Base-by-base conservation (phyloP, 164 flowering plant genomes). In the Macadamia tetraphylla region DNA sequence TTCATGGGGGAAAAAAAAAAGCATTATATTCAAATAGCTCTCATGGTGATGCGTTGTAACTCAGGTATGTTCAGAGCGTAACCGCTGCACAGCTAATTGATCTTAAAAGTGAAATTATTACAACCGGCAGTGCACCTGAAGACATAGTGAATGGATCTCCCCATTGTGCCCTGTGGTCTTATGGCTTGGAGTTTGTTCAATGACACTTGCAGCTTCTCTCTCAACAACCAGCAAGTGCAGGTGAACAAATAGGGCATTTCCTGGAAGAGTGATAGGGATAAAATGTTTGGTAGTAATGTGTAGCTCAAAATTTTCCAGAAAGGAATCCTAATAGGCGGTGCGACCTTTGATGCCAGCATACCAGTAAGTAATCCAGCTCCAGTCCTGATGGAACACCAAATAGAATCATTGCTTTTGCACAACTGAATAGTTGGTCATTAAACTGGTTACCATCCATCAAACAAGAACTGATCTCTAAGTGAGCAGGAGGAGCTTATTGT, bases 101-200 rank as follows among this genome's bases (percentile, higher is more conserved):
- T 60, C 31, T 6, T 0, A 62, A 55, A 0, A 57, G 76, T 9
- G 84, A 52, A 30, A 70, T 55, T 70, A 69, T 78, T 0, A 77
- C 81, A 8, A 63, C 67, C 29, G 52, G 63, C 58, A 90, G 97
- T 70, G 74, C 81, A 29, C 97, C 98, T 32, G 94, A 94, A 76
- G 87, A 67, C 2, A 51, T 2, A 1, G 0, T 31, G 0, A 70
- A 75, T 66, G 80, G 79, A 0, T 18, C 29, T 12, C 77, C 77
- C 93, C 6, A 88, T 88, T 72, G 92, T 92, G 57, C 99, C 97
- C 18, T 95, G 97, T 78, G 99, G 99, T 76, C 93, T 95, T 49
- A 87, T 95, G 51, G 92, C 92, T 7, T 88, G 94, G 94, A 91
- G 92, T 78, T 76, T 95, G 80, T 95, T 95, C 73, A 95, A 95